These are phyloP conservation scores for Podospora pseudoanserina DNA, from an alignment of 495 filamentous ascomycete genomes.

Conservation along the genomic window DNA sequence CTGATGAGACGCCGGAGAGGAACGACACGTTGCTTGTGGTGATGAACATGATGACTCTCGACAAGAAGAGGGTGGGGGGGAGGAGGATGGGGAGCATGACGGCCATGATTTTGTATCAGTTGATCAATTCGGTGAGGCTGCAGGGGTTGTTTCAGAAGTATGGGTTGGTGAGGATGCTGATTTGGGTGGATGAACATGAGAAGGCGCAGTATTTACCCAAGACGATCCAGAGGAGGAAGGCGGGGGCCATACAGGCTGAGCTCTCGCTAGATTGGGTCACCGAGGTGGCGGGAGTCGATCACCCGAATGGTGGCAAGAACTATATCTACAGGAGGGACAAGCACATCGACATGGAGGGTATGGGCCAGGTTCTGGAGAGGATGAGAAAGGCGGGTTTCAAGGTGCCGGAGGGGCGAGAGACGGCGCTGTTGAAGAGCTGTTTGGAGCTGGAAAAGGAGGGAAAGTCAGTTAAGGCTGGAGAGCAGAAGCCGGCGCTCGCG, in stretches of 20 bases:
- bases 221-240: constrained; percentile 46
- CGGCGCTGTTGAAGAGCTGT: constrained; percentile 29
- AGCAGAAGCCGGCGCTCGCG: neutral
- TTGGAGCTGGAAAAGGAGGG: constrained; percentile 14
- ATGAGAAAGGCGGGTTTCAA: constrained; percentile 37
- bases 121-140: constrained; percentile 43
- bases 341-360: constrained; percentile 35
- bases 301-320: neutral
- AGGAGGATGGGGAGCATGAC: constrained; percentile 38
- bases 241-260: constrained; percentile 54
- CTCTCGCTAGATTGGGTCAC: constrained; percentile 47
- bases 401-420: constrained; percentile 30
- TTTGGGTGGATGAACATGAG: constrained; percentile 55
- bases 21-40: constrained; percentile 68
- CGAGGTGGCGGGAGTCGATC: constrained; percentile 40
- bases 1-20: constrained; percentile 34
- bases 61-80: constrained; percentile 31
- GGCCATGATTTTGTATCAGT: constrained; percentile 44
- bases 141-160: constrained; percentile 53
- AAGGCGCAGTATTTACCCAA: constrained; percentile 53
- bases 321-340: constrained; percentile 27
- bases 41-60: constrained; percentile 51
- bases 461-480: constrained; percentile 8
- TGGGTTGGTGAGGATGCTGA: constrained; percentile 68
- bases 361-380: constrained; percentile 19